phyloP scores from a whole-genome alignment of 129 eudicot species.

The Dittrichia graveolens region DNA sequence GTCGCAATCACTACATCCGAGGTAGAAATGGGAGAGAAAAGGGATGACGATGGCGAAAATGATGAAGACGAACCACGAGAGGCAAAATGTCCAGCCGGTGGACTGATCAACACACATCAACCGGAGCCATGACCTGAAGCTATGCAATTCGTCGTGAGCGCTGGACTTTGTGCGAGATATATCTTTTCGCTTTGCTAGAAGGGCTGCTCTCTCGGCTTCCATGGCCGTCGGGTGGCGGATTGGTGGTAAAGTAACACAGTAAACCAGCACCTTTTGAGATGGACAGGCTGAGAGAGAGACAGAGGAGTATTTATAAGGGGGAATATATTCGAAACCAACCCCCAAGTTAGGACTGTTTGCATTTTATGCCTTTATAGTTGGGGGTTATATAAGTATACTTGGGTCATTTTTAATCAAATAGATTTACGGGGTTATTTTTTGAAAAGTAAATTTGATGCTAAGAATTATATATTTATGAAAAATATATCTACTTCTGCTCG shows the following conservation, averaged over 20 bases:
- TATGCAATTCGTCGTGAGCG: slow-evolving; percentile 65
- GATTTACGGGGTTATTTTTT: too few relatives aligned
- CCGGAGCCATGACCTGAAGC: slow-evolving; percentile 74
- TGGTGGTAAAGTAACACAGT: not conserved
- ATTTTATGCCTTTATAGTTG: not conserved
- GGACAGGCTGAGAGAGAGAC: not conserved
- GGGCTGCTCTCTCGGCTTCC: slow-evolving; percentile 42
- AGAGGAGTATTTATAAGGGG: not conserved
- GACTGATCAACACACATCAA: slow-evolving; percentile 96
- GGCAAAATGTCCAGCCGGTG: slow-evolving; percentile 31
- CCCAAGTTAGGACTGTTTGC: slow-evolving; percentile 4
- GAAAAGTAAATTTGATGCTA: too few relatives aligned
- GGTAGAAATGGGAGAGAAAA: slow-evolving; percentile 60
- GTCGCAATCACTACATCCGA: slow-evolving; percentile 71
- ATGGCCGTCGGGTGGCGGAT: slow-evolving; percentile 18
- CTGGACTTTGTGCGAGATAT: slow-evolving; percentile 51
- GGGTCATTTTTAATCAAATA: too few relatives aligned
- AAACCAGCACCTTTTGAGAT: not conserved
- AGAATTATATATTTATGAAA: too few relatives aligned
- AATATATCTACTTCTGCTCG: too few relatives aligned
- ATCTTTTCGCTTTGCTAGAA: slow-evolving; percentile 32
- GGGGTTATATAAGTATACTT: too few relatives aligned
- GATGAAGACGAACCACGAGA: slow-evolving; percentile 74
- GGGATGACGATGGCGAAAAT: slow-evolving; percentile 67
- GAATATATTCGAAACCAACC: not conserved